A percentile compares a stretch with the other conserved stretches of the same genome.
Conservation (phyloP, 2,329 filamentous ascomycete genomes). For the Colletotrichum navitas region DNA sequence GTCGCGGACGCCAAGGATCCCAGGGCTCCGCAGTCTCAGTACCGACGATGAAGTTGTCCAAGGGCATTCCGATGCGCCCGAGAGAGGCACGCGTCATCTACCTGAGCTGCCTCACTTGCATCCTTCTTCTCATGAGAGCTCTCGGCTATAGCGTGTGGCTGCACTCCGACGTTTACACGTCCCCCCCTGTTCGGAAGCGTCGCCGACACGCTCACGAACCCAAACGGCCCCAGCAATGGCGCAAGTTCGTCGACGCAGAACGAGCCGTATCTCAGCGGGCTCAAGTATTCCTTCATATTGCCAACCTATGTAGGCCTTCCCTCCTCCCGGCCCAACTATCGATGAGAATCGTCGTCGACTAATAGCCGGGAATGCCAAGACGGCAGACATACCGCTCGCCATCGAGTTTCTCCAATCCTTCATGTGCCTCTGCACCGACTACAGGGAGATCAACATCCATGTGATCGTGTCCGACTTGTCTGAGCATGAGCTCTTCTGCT, state of each 20-base stretch:
- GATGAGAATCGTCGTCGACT: neutral
- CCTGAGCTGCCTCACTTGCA: conserved; percentile 14
- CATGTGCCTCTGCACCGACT: conserved; percentile 34
- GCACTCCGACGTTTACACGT: neutral
- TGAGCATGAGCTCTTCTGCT: conserved; percentile 4
- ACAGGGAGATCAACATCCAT: conserved; percentile 24
- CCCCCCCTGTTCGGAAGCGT: neutral
- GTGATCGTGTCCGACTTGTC: conserved; percentile 20
- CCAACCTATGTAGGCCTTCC: conserved; percentile 29
- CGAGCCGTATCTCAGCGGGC: neutral
- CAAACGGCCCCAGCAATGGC: neutral
- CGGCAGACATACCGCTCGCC: conserved; percentile 11
- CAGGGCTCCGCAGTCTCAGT: no score
- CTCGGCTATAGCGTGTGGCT: conserved; percentile 1
- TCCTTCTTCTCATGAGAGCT: conserved; percentile 5
- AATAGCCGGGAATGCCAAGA: conserved; percentile 1
- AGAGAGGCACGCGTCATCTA: conserved; percentile 10
- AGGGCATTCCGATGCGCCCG: neutral
- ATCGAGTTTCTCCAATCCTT: conserved; percentile 30
- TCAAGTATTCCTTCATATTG: conserved; percentile 31
- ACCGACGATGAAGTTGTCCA: conserved; percentile 8
- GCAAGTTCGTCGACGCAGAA: neutral
- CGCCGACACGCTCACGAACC: neutral
- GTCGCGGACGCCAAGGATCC: no score
- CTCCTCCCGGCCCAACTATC: neutral